Evolutionary conservation across 2,329 filamentous ascomycete genomes (phyloP).

Genomic region (Ilyonectria destructans): DNA sequence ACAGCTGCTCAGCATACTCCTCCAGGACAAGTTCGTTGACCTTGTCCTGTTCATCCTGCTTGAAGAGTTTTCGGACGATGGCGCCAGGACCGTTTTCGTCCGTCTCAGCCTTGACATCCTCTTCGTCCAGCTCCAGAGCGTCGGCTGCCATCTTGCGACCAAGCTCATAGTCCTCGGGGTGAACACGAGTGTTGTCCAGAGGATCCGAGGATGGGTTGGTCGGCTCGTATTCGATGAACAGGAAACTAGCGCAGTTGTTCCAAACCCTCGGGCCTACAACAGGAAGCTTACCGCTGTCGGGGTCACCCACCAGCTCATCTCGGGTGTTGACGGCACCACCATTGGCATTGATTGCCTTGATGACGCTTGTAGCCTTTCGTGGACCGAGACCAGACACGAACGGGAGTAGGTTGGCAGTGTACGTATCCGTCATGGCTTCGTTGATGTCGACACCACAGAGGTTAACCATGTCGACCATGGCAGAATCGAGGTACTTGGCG

Average conservation of each 20-base stretch:
- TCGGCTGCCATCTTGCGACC: conserved; percentile 99
- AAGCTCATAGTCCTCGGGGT: conserved; percentile 98
- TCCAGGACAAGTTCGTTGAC: conserved; percentile 97
- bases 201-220: conserved; percentile 89
- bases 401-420: conserved; percentile 89
- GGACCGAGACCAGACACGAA: conserved; percentile 94
- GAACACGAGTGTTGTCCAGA: conserved; percentile 95
- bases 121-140: conserved; percentile 95
- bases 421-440: conserved; percentile 85
- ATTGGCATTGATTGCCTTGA: conserved; percentile 89
- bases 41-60: conserved; percentile 92
- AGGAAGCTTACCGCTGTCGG: conserved; percentile 82
- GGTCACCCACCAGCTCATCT: conserved; percentile 90
- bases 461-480: conserved; percentile 99
- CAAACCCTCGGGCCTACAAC: conserved; percentile 93
- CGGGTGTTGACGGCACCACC: conserved; percentile 88
- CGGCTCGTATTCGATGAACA: conserved; percentile 91
- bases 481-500: conserved; percentile 89
- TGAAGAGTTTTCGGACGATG: conserved; percentile 94
- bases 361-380: conserved; percentile 84
- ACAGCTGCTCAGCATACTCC: conserved; percentile 96
- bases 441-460: conserved; percentile 96
- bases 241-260: conserved; percentile 97
- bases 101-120: conserved; percentile 95
- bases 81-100: conserved; percentile 92